Evolutionary conservation across 495 filamentous ascomycete species (phyloP), one percentile per base, ranked within the genome.

Genomic region (Tetracladium marchalianum): DNA sequence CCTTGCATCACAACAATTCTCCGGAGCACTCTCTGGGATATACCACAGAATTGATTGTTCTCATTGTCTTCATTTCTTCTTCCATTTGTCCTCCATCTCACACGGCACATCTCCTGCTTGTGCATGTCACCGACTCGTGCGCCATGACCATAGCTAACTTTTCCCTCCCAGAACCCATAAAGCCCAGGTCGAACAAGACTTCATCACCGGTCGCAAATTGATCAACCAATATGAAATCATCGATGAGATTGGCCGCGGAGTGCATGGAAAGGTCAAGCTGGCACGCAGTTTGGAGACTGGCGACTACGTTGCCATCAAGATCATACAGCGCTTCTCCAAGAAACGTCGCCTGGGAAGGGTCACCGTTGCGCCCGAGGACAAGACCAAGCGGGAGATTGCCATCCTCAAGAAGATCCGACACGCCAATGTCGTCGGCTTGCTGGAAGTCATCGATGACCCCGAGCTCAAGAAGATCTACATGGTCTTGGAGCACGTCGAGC

Each of bases 221-320:
- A 90, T 99, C 71, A 99, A 99, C 56, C 79, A 95, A 51, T 99
- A 99, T 62, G 87, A 95, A 56, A 86, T 99, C 56, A 80, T 97
- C 45, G 82, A 93, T 59, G 93, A 97, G 66, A 82, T 99, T 43
- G 92, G 92, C 31, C 84, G 90, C 35, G 92, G 92, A 34, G 83
- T 92, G 47, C 92, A 99, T 62, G 92, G 92, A 47, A 98, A 97
- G 65, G 92, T 98, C 44, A 98, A 98, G 67, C 71, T 94, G 34
- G 93, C 88, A 27, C 75, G 84, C 35, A 87, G 95, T 56, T 63
- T 84, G 7, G 70, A 77, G 31, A 90, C 81, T 0, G 77, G 77
- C 44, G 85, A 93, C 45, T 77, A 82, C 54, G 90, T 96, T 4
- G 92, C 92, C 13, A 95, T 99, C 72, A 99, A 97, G 66, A 97